Evolutionary conservation across 352 stramenopile genomes (phyloP).

Genomic region (Phytophthora boehmeriae): DNA sequence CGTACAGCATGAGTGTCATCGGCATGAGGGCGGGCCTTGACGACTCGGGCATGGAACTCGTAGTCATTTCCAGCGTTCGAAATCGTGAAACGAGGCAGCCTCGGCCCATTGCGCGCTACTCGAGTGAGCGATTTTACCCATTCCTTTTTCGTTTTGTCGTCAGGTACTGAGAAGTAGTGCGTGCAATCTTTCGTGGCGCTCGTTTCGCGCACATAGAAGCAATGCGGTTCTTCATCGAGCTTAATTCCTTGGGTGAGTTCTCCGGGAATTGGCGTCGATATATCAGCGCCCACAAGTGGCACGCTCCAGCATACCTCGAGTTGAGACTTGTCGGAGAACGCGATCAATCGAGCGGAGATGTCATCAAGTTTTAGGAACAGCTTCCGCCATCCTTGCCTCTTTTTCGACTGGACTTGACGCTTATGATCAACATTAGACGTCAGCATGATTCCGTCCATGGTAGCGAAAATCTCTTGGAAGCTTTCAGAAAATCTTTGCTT

Average conservation of each 20-base stretch:
- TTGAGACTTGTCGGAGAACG: conserved; percentile 57
- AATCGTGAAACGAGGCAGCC: conserved; percentile 42
- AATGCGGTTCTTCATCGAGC: conserved; percentile 55
- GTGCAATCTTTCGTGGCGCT: conserved; percentile 38
- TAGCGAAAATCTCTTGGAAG: not conserved
- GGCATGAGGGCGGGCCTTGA: conserved; percentile 45
- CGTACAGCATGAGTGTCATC: conserved; percentile 56
- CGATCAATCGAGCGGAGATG: conserved; percentile 65
- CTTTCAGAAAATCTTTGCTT: not conserved
- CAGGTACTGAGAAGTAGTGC: conserved; percentile 44
- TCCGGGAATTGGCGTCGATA: conserved; percentile 60
- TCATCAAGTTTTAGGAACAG: conserved; percentile 69
- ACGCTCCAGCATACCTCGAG: conserved; percentile 57
- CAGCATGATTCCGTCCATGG: conserved; percentile 60
- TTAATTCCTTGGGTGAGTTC: conserved; percentile 54
- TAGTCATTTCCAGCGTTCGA: conserved; percentile 44
- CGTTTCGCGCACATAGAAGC: conserved; percentile 63
- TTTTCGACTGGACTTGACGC: conserved; percentile 19
- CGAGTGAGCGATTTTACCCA: conserved; percentile 59
- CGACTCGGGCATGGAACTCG: conserved; percentile 46
- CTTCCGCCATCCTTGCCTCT: conserved; percentile 52
- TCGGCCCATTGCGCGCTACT: conserved; percentile 48
- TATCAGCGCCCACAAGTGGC: conserved; percentile 50
- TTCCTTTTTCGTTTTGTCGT: conserved; percentile 56
- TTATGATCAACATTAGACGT: conserved; percentile 26